Evolutionary conservation across 2,329 filamentous ascomycete genomes (phyloP), one percentile per base, ranked within the genome.

Genomic region (Diaporthe sp.): DNA sequence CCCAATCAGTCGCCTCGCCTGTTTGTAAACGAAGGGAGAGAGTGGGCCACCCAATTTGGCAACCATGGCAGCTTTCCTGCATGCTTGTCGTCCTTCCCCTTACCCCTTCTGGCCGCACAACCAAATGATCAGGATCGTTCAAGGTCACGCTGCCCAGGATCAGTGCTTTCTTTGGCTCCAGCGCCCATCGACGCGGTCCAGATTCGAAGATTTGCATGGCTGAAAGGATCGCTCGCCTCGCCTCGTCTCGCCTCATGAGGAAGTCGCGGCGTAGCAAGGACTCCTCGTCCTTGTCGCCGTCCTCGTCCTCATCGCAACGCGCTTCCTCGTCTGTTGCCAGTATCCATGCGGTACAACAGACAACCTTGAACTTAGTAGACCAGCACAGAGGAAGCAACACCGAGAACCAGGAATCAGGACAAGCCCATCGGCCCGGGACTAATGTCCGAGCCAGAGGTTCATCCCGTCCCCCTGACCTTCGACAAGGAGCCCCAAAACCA

Each of bases 11-110:
- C 37, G 62, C 37, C 42, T n/a, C 55, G 79, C 19, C 19, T 71
- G 19, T 65, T 65, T n/a, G 12, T 65, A 70, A 62, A 82, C 80
- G 79, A 79, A 77, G 28, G 79, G 80, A 34, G 76, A 73, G 77
- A 75, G 78, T 79, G 78, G 78, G 79, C 34, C 68, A 51, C 57
- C 75, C 75, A 76, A 75, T 75, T 75, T 70, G 65, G 65, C 46
- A 68, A 8, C 65, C 65, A 70, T 55, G 65, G 46, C 65, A 55
- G 34, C 44, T 34, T 34, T 25, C 62, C 62, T 53, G 31, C 31
- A 34, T 34, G 61, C 61, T 67, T 37, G 25, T 51, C 31, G 44
- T 51, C 62, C 61, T 68, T 25, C 46, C 46, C 65, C 65, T 70
- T 70, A 39, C 65, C 65, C 65, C 65, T 70, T 70, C 65, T 42